A percentile compares a stretch with the other conserved stretches of the same genome.
Conservation (phyloP, 23 red algal genomes). For the Gracilaria vermiculophylla region DNA sequence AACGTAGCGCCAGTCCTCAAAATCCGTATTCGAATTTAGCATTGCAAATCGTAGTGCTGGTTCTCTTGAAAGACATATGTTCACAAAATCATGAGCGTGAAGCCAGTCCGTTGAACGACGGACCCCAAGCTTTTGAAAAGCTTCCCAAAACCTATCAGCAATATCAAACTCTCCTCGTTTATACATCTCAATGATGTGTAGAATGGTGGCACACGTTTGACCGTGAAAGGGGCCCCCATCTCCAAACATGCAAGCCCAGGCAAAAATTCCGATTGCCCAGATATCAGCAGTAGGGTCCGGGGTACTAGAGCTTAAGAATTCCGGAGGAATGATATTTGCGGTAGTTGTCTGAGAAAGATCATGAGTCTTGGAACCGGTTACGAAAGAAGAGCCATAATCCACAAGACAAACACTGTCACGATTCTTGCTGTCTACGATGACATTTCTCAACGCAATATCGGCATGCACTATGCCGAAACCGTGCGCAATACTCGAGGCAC, state of each 20-base stretch:
- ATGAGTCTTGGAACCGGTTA: background rate
- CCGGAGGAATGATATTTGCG: conserved; percentile 23
- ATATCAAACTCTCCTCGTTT: background rate
- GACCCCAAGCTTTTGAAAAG: background rate
- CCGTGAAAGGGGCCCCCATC: conserved; percentile 22
- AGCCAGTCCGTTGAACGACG: background rate
- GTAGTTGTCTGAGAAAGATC: conserved; percentile 16
- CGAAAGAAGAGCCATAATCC: conserved; percentile 49
- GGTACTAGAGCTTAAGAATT: background rate
- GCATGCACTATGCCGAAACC: conserved; percentile 45
- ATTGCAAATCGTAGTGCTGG: conserved; percentile 4
- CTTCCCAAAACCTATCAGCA: background rate
- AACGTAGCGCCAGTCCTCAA: background rate
- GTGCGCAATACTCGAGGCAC: background rate
- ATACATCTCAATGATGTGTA: background rate
- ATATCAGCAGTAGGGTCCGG: conserved; percentile 33
- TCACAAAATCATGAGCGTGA: conserved; percentile 25
- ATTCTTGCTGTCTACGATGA: conserved; percentile 33
- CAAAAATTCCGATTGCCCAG: conserved; percentile 45
- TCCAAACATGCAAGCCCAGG: conserved; percentile 49
- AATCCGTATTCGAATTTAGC: background rate
- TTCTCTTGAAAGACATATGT: background rate
- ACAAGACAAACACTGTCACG: conserved; percentile 20
- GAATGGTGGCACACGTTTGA: background rate
- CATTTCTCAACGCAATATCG: conserved; percentile 48